phyloP scores from a whole-genome alignment of 306 rosid species.

The Gastrolobium bilobum region DNA sequence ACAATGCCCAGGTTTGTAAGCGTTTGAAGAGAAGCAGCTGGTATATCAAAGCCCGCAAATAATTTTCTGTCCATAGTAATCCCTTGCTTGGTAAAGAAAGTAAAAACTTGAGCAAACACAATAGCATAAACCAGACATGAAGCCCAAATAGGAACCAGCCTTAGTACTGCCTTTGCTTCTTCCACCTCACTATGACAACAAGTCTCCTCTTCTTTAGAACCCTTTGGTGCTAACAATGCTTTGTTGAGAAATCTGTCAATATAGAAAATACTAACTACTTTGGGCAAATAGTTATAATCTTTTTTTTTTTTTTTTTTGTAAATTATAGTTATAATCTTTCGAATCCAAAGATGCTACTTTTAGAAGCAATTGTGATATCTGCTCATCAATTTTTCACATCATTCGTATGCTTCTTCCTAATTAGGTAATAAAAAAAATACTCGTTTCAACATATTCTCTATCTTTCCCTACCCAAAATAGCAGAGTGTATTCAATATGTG shows the following conservation, averaged over 20 bases:
- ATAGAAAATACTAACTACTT: background rate
- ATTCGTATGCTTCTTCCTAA: too few species aligned
- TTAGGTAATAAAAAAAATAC: too few species aligned
- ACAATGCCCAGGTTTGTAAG: slow-evolving; percentile 48
- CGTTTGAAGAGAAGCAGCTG: slow-evolving; percentile 78
- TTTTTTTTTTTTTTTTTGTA: too few species aligned
- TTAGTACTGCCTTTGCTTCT: slow-evolving; percentile 61
- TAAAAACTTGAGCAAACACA: slow-evolving; percentile 55
- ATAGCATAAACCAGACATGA: slow-evolving; percentile 53
- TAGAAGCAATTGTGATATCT: too few species aligned
- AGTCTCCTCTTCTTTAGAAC: slow-evolving; percentile 43
- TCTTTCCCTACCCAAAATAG: too few species aligned
- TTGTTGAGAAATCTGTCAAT: slow-evolving; percentile 58
- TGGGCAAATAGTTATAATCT: background rate
- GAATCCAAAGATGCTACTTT: background rate
- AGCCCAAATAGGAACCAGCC: slow-evolving; percentile 62
- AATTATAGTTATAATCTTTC: background rate
- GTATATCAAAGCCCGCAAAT: slow-evolving; percentile 56
- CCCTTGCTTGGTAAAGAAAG: slow-evolving; percentile 65
- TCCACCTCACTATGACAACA: slow-evolving; percentile 54
- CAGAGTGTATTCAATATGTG: too few species aligned
- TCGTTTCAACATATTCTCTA: too few species aligned
- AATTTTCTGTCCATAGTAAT: slow-evolving; percentile 62
- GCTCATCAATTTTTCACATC: too few species aligned
- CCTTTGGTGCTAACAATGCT: slow-evolving; percentile 48